These are phyloP conservation scores for Taxawa tesnikishii DNA, from an alignment of 2,329 filamentous ascomycete genomes.

Conservation along the genomic window DNA sequence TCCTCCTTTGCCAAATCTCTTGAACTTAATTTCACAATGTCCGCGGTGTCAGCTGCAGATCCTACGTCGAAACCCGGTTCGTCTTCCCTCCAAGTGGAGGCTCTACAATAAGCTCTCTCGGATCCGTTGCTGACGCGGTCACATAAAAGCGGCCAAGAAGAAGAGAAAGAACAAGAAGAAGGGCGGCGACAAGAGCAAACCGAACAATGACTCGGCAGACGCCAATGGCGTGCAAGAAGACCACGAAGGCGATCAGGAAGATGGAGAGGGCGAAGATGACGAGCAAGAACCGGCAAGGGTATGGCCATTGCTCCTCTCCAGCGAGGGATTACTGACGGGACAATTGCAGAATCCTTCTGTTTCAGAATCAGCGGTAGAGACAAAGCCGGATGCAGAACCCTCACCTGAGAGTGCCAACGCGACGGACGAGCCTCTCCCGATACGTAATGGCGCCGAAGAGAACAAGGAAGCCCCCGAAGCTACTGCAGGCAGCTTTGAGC, in stretches of 20 bases:
- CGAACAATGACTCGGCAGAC: conserved; percentile 22
- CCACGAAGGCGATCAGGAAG: conserved; percentile 23
- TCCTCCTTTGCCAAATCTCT: too few relatives aligned
- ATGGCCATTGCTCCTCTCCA: not conserved
- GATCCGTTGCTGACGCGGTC: conserved; percentile 8
- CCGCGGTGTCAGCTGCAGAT: conserved; percentile 8
- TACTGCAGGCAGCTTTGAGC: conserved; percentile 2
- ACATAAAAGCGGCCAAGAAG: conserved; percentile 32
- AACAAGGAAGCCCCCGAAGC: not conserved
- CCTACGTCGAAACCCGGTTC: conserved; percentile 9
- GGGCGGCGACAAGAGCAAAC: conserved; percentile 30
- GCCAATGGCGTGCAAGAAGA: conserved; percentile 21
- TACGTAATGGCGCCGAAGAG: conserved; percentile 13
- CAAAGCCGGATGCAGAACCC: not conserved
- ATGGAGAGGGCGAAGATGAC: conserved; percentile 27
- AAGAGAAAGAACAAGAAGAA: conserved; percentile 50
- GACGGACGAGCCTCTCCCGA: conserved; percentile 7
- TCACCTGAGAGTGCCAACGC: not conserved
- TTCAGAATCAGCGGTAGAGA: conserved; percentile 1
- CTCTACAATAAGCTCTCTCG: not conserved
- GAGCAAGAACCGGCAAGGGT: conserved; percentile 12
- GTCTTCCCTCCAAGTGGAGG: conserved; percentile 1
- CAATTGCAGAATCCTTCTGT: conserved; percentile 1
- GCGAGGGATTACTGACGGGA: not conserved
- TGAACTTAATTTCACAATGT: conserved; percentile 6